These are phyloP conservation scores for Calvatia gigantea DNA, from an alignment of 768 basidiomycete genomes.

Conservation along the genomic window DNA sequence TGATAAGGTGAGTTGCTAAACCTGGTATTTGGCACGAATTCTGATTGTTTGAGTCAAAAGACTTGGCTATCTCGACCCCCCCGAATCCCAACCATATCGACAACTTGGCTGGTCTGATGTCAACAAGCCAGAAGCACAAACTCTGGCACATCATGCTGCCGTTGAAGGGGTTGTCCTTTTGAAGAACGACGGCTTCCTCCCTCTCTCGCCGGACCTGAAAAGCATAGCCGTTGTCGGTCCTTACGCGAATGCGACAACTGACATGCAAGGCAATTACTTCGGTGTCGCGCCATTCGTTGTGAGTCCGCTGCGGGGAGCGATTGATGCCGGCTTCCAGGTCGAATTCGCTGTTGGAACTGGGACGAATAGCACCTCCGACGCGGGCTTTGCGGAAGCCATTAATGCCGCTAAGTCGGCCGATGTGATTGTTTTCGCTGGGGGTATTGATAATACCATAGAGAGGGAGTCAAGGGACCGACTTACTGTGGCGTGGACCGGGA, in stretches of 20 bases:
- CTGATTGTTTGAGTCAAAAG: slow-evolving; percentile 23
- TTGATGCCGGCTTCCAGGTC: slow-evolving; percentile 42
- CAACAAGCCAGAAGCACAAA: slow-evolving; percentile 42
- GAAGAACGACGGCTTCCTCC: slow-evolving; percentile 62
- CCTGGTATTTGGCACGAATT: not conserved
- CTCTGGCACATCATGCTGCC: slow-evolving; percentile 48
- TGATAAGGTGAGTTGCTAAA: slow-evolving; percentile 38
- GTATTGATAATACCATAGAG: slow-evolving; percentile 49
- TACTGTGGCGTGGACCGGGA: slow-evolving; percentile 51
- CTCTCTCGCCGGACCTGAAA: slow-evolving; percentile 40
- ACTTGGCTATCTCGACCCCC: slow-evolving; percentile 55
- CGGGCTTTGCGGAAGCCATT: slow-evolving; percentile 49
- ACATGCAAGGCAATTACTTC: slow-evolving; percentile 57
- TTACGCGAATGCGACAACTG: slow-evolving; percentile 50
- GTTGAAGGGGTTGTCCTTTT: slow-evolving; percentile 54
- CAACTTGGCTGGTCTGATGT: slow-evolving; percentile 46
- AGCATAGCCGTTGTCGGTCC: slow-evolving; percentile 59
- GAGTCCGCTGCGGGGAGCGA: slow-evolving; percentile 47
- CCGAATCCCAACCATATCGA: slow-evolving; percentile 46
- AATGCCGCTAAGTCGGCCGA: slow-evolving; percentile 47
- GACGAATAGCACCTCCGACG: slow-evolving; percentile 33
- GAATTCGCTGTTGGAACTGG: slow-evolving; percentile 40
- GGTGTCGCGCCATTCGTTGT: slow-evolving; percentile 54
- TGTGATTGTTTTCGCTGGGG: slow-evolving; percentile 49
- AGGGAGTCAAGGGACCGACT: slow-evolving; percentile 44